Base-by-base conservation (phyloP, 1,284 basidiomycete species). In the Leccinum insolens region DNA sequence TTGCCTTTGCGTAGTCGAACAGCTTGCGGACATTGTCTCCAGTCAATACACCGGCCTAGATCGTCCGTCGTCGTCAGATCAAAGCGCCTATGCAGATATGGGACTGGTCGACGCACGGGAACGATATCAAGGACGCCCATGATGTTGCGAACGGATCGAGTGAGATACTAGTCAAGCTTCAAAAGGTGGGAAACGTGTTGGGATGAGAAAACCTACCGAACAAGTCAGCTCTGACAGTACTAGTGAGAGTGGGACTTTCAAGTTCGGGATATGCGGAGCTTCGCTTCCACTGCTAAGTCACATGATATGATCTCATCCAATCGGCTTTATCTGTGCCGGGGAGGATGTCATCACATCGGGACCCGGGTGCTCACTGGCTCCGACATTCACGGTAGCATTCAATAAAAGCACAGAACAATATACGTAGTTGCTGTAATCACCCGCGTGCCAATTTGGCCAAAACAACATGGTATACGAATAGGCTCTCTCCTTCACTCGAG, bases 11-110 rank as follows among this genome's bases (percentile, higher is more conserved):
- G 76, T 92, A 90, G 73, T 90, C 84, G 77, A 93, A 90, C 76
- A 93, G 79, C 80, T 89, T 90, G 80, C 88, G 85, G 72, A 89
- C 87, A 76, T 93, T 84, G 71, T 90, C 86, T 77, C 91, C 91
- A 67, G 89, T 89, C 72, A 93, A 77, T 70, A 93, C 91, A 74
- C 91, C 91, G 72, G 89, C 79, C 89, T 91, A 68, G n/a, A 60
- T 25, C 52, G n/a, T 52, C 12, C 57, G 59, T 60, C 25, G 5
- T n/a, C 39, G 52, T 77, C n/a, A 71, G 71, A 69, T 73, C 66
- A n/a, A 58, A 34, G 37, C 46, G 37, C n/a, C 15, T 39, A 15
- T 49, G n/a, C 11, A 3, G 5, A 31, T 6, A 11, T 39, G n/a
- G 25, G 55, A n/a, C 22, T 44, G n/a, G 14, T 14, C 41, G 20